Evolutionary conservation across 495 filamentous ascomycete genomes (phyloP), one percentile per base, ranked within the genome.

Genomic region (Neurospora discreta): DNA sequence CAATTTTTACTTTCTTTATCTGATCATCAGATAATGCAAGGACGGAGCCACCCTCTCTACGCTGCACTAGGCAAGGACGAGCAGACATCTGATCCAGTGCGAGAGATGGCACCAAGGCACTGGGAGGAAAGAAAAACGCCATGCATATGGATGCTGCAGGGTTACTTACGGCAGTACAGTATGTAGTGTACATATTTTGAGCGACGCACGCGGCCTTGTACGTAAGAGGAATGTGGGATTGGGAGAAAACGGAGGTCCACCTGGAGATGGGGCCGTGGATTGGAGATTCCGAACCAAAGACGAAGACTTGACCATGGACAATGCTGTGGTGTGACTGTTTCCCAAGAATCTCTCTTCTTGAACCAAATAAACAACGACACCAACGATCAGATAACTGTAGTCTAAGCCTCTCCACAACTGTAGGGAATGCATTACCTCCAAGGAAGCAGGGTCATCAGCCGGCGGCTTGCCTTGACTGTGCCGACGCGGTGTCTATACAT

Each of bases 11-110:
- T 0, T 68, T 72, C 5, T 75, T 75, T 75, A 75, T 75, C 74
- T 70, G 74, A 75, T 75, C 69, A 75, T 75, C 74, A 68, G 74
- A 75, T 75, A 75, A 75, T 71, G 72, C 74, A 70, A 33, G 2
- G 20, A 60, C 41, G 40, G 69, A 43, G 23, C n/a, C n/a, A n/a
- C n/a, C n/a, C n/a, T n/a, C n/a, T n/a, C n/a, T n/a, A n/a, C n/a
- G n/a, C n/a, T n/a, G n/a, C n/a, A n/a, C n/a, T n/a, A n/a, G n/a
- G n/a, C n/a, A n/a, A n/a, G 23, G 13, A 30, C 30, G 23, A 18
- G 52, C 11, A 65, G 26, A 65, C 52, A 65, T 65, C 7, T 18
- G 26, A 36, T 33, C 23, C 52, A 33, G 52, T 60, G 46, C 20
- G 46, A 58, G 20, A 0, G 20, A 15, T 1, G 20, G 26, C 0